These are phyloP conservation scores for Pseudonitzschia multistriata DNA, from an alignment of 108 stramenopile genomes.

Conservation along the genomic window DNA sequence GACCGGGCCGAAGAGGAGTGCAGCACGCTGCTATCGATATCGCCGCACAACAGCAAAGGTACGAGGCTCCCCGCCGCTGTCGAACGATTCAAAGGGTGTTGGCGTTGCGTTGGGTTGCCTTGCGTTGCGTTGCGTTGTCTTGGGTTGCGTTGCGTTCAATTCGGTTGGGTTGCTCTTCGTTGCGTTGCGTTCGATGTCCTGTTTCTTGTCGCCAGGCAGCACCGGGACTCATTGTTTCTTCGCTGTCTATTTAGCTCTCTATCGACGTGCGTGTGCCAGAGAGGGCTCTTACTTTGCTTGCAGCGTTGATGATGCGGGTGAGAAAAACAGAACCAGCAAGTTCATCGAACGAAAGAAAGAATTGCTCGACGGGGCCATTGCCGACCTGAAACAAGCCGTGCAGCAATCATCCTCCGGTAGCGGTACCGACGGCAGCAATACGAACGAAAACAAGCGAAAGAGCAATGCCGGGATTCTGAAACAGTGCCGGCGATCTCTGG, in stretches of 20 bases:
- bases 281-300: constrained; percentile 25
- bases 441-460: neutral
- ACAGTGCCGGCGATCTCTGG: constrained; percentile 2
- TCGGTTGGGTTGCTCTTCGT: neutral
- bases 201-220: neutral
- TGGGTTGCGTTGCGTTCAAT: constrained; percentile 5
- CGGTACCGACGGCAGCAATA: neutral
- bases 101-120: too few relatives aligned
- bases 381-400: constrained; percentile 34
- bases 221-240: neutral
- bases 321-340: neutral
- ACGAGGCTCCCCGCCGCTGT: neutral
- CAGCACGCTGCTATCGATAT: constrained; percentile 18
- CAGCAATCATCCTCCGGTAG: constrained; percentile 6
- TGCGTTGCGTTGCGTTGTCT: too few relatives aligned
- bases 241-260: constrained; percentile 18
- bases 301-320: neutral
- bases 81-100: constrained; percentile 1
- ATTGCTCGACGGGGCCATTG: constrained; percentile 19
- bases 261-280: constrained; percentile 40
- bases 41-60: constrained; percentile 31
- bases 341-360: constrained; percentile 1
- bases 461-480: neutral
- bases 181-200: neutral
- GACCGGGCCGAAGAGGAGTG: constrained; percentile 33